phyloP scores from a whole-genome alignment of 176 grass and related monocot species.

The Oryza brachyantha region DNA sequence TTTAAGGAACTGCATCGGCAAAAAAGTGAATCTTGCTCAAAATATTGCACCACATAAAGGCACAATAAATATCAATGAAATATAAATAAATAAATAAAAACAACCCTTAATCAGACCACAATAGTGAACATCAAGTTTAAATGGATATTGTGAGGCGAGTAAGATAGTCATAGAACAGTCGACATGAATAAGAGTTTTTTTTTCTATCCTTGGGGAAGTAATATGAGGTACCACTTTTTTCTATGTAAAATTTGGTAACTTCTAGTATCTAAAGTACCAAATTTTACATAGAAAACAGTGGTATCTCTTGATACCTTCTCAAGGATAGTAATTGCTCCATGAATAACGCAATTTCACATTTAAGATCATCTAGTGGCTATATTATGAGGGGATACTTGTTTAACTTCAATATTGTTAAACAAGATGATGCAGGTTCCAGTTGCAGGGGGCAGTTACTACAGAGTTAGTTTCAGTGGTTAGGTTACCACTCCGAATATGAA shows the following conservation, averaged over 20 bases:
- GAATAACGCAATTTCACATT: constrained; percentile 4
- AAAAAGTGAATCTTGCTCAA: neutral
- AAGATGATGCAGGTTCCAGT: neutral
- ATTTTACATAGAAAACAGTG: too few relatives aligned
- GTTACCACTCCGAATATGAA: neutral
- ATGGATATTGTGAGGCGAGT: neutral
- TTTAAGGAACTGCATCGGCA: constrained; percentile 65
- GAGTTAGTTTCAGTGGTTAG: neutral
- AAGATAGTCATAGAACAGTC: neutral
- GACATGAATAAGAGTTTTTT: neutral
- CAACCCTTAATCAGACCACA: neutral
- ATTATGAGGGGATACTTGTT: neutral
- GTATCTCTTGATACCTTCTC: too few relatives aligned
- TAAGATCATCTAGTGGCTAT: neutral
- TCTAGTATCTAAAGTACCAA: too few relatives aligned
- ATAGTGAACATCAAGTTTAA: neutral
- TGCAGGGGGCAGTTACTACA: neutral
- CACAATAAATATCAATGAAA: neutral
- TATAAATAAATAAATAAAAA: neutral
- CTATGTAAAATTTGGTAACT: too few relatives aligned
- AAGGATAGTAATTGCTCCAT: too few relatives aligned
- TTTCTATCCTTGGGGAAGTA: too few relatives aligned
- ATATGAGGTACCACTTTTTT: too few relatives aligned
- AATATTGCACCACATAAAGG: neutral
- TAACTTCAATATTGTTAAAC: neutral